Base-by-base conservation (phyloP, 495 filamentous ascomycete species). In the Usnea hakonensis region DNA sequence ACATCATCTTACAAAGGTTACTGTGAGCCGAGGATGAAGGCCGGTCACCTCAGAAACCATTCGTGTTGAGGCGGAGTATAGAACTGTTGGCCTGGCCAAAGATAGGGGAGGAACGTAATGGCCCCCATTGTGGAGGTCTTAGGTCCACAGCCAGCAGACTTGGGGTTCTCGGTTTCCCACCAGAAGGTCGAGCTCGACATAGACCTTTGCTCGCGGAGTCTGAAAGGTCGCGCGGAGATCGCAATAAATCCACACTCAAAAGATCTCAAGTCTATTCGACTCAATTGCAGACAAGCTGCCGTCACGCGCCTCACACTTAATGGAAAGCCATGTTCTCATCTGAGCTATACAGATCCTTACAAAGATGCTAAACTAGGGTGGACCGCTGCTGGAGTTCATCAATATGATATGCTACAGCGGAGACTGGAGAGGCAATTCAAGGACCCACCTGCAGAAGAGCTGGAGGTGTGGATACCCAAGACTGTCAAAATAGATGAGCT, bases 121-220 rank as follows among this genome's bases (percentile, higher is more conserved):
- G 65, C 65, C 7, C 65, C 65, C 3, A 33, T 55, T 16, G 16
- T 37, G 32, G 68, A 68, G 19, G 23, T 26, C 11, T 30, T 56
- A 54, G 60, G 55, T 60, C 53, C 56, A 23, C 58, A 43, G 13
- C 48, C 65, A 67, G 71, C 73, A 38, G 74, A 76, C 28, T 72
- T 75, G 61, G 78, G 77, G 21, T 88, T 84, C 68, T 81, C 82
- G 23, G 79, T 94, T 11, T 75, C 85, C n/a, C 84, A 88, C 67
- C 94, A 97, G 73, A 87, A 86, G 70, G 85, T 98, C 58, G 86
- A 91, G 64, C 78, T 97, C 58, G 92, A 97, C 62, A 80, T 98
- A 64, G 85, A 97, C 73, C 91, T 98, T 67, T 77, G 78, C 54
- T 82, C 80, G 30, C 87, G 86, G 69, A 85, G 80, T 69, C 71